A percentile compares a stretch with the other conserved stretches of the same genome.
Evolutionary conservation across 1,139 yeast species (phyloP).

Genomic region (Kodamaea derodonti): DNA sequence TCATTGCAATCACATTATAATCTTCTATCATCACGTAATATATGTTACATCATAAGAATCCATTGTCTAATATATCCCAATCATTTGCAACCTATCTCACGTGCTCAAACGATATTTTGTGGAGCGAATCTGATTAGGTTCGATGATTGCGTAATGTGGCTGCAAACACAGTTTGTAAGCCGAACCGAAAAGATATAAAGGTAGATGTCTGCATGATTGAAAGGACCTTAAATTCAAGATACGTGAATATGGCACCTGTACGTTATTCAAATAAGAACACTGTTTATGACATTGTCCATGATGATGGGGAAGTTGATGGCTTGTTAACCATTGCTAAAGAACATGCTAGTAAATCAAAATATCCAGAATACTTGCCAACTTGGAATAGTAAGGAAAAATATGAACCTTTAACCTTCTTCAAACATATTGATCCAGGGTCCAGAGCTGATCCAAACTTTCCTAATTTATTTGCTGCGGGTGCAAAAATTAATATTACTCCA

Average conservation of each 20-base stretch:
- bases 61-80: too few relatives aligned
- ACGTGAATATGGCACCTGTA: conserved; percentile 3
- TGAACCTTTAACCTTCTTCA: conserved; percentile 45
- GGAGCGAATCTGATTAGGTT: background rate
- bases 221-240: too few relatives aligned
- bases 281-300: conserved; percentile 9
- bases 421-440: conserved; percentile 51
- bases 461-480: conserved; percentile 42
- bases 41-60: too few relatives aligned
- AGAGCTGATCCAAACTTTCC: conserved; percentile 55
- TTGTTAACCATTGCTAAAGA: conserved; percentile 25
- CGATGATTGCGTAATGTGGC: conserved; percentile 6
- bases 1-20: too few relatives aligned
- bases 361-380: conserved; percentile 46
- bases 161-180: conserved; percentile 2
- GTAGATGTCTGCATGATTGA: too few relatives aligned
- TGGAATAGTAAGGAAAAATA: conserved; percentile 45
- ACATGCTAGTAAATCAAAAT: conserved; percentile 21
- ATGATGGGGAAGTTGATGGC: conserved; percentile 18
- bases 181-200: conserved; percentile 1
- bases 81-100: background rate
- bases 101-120: background rate
- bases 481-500: conserved; percentile 48
- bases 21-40: too few relatives aligned
- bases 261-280: conserved; percentile 9